A percentile compares a stretch with the other conserved stretches of the same genome.
phyloP scores from a whole-genome alignment of 805 yeast genomes.

The Candida nanaspora region DNA sequence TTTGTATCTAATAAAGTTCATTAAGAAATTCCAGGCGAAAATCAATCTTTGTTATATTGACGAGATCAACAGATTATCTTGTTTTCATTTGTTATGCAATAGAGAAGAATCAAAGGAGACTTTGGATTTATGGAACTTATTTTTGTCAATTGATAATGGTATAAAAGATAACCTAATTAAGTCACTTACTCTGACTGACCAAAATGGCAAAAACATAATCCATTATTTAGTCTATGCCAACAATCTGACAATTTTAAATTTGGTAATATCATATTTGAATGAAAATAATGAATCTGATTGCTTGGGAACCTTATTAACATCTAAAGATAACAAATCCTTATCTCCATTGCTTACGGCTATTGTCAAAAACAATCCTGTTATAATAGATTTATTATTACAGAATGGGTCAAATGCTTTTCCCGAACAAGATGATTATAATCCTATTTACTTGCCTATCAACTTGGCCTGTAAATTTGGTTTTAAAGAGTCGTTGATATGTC shows the following conservation, averaged over 20 bases:
- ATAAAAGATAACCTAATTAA: slow-evolving; percentile 5
- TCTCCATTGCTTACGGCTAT: slow-evolving; percentile 81
- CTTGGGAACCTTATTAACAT: slow-evolving; percentile 31
- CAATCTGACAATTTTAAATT: slow-evolving; percentile 32
- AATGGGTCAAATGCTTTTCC: slow-evolving; percentile 46
- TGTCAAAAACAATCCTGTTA: slow-evolving; percentile 52
- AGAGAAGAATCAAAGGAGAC: background rate
- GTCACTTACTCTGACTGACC: slow-evolving; percentile 34
- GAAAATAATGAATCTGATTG: slow-evolving; percentile 20
- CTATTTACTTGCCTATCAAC: slow-evolving; percentile 70
- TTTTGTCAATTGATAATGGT: slow-evolving; percentile 24
- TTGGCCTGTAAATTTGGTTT: slow-evolving; percentile 87
- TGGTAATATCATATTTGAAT: slow-evolving; percentile 27
- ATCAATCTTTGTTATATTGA: slow-evolving; percentile 62
- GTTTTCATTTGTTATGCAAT: slow-evolving; percentile 54
- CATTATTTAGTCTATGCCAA: slow-evolving; percentile 77
- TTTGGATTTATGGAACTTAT: slow-evolving; percentile 7
- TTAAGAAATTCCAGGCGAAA: slow-evolving; percentile 37
- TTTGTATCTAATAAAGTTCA: slow-evolving; percentile 43
- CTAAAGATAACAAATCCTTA: slow-evolving; percentile 65
- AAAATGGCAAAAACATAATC: slow-evolving; percentile 72
- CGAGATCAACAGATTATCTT: slow-evolving; percentile 66
- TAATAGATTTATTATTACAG: slow-evolving; percentile 42
- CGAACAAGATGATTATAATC: slow-evolving; percentile 38
- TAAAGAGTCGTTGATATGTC: slow-evolving; percentile 55